Evolutionary conservation across 2,329 filamentous ascomycete genomes (phyloP).

Genomic region (Cucurbitaria berberidis): DNA sequence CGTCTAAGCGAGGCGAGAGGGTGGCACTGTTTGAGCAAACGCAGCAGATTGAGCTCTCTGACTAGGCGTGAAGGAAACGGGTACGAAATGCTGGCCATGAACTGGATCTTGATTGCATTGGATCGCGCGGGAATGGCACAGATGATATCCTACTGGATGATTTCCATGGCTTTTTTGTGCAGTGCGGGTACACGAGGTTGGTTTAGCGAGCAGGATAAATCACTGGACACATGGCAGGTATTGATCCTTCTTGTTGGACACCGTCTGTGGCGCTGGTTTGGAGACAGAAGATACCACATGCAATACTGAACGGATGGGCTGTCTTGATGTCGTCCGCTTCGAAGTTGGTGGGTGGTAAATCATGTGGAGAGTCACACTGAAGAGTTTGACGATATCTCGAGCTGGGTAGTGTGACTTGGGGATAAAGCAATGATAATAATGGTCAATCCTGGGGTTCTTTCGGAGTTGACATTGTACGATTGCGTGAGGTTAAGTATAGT

Average conservation of each 20-base stretch:
- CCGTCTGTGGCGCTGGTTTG: too few species aligned
- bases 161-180: not conserved
- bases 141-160: not conserved
- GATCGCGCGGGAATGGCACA: not conserved
- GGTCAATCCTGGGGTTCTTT: not conserved
- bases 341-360: conserved; percentile 52
- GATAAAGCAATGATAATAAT: not conserved
- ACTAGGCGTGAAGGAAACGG: not conserved
- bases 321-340: conserved; percentile 31
- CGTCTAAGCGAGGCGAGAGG: not conserved
- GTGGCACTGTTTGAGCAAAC: not conserved
- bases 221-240: too few species aligned
- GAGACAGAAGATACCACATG: too few species aligned
- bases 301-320: conserved; percentile 2
- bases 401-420: not conserved
- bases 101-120: not conserved
- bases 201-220: not conserved
- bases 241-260: too few species aligned
- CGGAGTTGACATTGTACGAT: not conserved
- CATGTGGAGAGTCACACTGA: conserved; percentile 53
- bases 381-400: not conserved
- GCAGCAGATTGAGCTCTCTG: not conserved
- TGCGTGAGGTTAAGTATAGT: not conserved
- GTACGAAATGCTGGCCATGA: not conserved
- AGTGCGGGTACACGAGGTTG: not conserved